Base-by-base conservation (phyloP, 495 filamentous ascomycete species). In the Clavariopsis aquatica region DNA sequence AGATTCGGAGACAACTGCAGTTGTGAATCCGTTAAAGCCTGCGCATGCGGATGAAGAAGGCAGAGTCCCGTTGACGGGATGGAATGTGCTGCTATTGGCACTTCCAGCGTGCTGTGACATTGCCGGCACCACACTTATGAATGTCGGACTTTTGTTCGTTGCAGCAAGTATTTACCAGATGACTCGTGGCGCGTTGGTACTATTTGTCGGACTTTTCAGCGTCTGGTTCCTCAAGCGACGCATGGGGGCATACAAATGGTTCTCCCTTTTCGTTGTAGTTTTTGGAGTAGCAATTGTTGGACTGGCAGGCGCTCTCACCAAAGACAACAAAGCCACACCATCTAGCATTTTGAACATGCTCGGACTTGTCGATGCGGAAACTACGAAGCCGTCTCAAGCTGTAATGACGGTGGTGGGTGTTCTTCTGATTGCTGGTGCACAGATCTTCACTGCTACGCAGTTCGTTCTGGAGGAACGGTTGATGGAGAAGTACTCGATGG, bases 111-210 rank as follows among this genome's bases (percentile, higher is more conserved):
- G 89, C 76, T 96, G 93, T 76, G 94, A 98, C 72, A 96, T 98
- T 64, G 82, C 88, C 4, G 94, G 90, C 23, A 98, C 94, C 2
- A 98, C 94, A 20, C 85, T 98, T 24, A 96, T 98, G 89, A 98
- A 98, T 74, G 88, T 92, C 5, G 94, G 94, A 13, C 79, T 98
- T 61, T 82, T 97, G 49, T 95, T 97, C 70, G 92, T 97, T 10
- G 94, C 90, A 1, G 91, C 94, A 0, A 92, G 87, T 64, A 96
- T 98, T 69, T 98, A 97, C 79, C 94, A 98, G 75, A 98, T 98
- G 94, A 98, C 93, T 9, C 83, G 94, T 27, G 94, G 94, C 17
- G 93, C 94, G 0, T 80, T 98, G 26, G 93, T 98, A 17, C 80
- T 98, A 4, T 98, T 98, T 62, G 94, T 98, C 12, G 94, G 94